These are phyloP conservation scores for Avena insularis DNA, from an alignment of 176 grass and related monocot genomes.

Conservation along the genomic window DNA sequence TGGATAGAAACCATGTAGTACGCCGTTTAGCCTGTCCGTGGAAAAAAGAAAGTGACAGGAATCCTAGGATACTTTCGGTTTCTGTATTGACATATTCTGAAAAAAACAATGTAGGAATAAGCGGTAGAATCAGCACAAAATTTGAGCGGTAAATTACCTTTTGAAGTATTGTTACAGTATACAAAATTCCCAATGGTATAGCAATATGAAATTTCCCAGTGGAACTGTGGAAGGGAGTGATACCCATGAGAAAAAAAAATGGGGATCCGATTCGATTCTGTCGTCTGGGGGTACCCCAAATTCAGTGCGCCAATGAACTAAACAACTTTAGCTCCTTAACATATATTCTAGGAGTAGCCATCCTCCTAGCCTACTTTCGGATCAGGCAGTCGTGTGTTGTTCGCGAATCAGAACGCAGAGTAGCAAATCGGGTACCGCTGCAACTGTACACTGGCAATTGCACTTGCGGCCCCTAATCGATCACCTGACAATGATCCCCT, in stretches of 20 bases:
- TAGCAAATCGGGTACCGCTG: neutral
- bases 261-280: conserved; percentile 26
- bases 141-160: neutral
- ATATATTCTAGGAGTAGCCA: neutral
- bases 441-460: neutral
- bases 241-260: neutral
- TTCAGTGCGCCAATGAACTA: neutral
- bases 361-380: conserved; percentile 20
- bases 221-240: neutral
- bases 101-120: neutral
- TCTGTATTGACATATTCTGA: neutral
- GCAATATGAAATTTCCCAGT: neutral
- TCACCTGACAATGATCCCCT: neutral
- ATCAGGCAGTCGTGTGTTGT: neutral
- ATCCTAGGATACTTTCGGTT: neutral
- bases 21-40: neutral
- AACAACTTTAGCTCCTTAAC: neutral
- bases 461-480: neutral
- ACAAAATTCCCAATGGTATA: too few relatives aligned
- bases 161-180: neutral
- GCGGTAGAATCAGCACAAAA: neutral
- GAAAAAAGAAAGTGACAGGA: neutral
- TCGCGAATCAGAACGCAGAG: neutral
- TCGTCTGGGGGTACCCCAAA: neutral
- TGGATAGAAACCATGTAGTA: neutral